Base-by-base conservation (phyloP, 2,329 filamentous ascomycete genomes). In the Clonostachys byssicola region DNA sequence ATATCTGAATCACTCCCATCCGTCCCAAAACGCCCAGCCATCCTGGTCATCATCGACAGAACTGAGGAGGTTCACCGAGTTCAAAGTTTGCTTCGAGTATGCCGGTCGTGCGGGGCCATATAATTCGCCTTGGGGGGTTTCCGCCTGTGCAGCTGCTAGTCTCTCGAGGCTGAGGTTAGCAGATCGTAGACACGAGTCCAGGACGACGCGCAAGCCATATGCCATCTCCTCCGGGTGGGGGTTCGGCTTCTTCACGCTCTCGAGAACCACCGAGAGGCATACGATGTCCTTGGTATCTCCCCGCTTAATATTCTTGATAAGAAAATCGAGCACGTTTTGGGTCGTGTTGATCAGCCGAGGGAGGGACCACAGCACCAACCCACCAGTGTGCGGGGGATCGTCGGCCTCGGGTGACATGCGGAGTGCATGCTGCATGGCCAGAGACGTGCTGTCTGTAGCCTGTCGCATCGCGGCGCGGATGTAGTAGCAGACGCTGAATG, bases 401-500 rank as follows among this genome's bases (percentile, higher is more conserved):
- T 46, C 46, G 8, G 18, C 33, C 40, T 63, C 60, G 6, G 67
- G 62, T 14, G 66, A 65, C 55, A 66, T 56, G 18, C 63, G 59
- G 36, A 64, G 53, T 6, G 59, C 61, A 34, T 61, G 57, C 35
- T 62, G 57, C 10, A 57, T 40, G 7, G 20, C 57, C 23, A 62
- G 53, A n/a, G 59, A 54, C 13, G 56, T 49, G 38, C 54, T 56
- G 17, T 67, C 62, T 5, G 54, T 55, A 36, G 55, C 56, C 33
- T 62, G 59, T 6, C 61, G 61, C 12, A 60, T 50, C 2, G 56
- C 57, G n/a, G 57, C 52, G 36, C 65, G 66, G 56, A 81, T 77
- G 48, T 77, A 81, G 52, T 74, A 79, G 55, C 78, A 81, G 12
- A 81, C 63, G 48, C 76, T 77, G 41, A 81, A 68, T 4, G 75